phyloP scores from a whole-genome alignment of 129 eudicot genomes.

The Erigeron canadensis region DNA sequence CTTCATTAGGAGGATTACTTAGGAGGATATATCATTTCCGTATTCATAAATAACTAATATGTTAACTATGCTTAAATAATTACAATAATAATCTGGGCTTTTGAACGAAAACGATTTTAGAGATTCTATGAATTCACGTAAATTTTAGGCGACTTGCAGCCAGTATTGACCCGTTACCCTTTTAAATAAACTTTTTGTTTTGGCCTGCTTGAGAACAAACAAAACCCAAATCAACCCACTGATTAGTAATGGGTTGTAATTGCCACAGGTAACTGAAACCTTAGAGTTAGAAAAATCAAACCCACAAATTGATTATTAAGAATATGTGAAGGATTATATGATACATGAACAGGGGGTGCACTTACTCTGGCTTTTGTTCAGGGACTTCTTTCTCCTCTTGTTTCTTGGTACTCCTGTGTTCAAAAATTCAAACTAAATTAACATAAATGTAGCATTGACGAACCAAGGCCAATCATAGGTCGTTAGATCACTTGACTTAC shows the following conservation, averaged over 20 bases:
- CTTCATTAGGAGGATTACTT: too few species aligned
- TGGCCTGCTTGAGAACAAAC: background rate
- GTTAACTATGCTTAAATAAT: background rate
- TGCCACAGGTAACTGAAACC: background rate
- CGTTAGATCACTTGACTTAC: constrained; percentile 32
- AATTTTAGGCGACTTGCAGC: background rate
- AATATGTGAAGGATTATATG: background rate
- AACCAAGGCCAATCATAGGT: background rate
- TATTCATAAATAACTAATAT: too few species aligned
- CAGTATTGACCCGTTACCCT: background rate
- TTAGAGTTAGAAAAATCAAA: background rate
- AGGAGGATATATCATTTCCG: too few species aligned
- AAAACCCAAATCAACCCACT: background rate
- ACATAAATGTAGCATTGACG: background rate
- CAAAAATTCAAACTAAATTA: background rate
- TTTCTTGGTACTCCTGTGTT: constrained; percentile 37
- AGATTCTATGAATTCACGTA: background rate
- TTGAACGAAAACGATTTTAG: background rate
- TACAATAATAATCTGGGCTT: background rate
- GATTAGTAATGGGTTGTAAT: background rate
- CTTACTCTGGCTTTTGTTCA: constrained; percentile 45
- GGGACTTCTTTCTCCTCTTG: constrained; percentile 29
- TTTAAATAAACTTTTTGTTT: background rate
- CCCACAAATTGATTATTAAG: background rate
- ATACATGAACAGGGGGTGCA: background rate